Base-by-base conservation (phyloP, 2,329 filamentous ascomycete species). In the Epichloe sylvatica region DNA sequence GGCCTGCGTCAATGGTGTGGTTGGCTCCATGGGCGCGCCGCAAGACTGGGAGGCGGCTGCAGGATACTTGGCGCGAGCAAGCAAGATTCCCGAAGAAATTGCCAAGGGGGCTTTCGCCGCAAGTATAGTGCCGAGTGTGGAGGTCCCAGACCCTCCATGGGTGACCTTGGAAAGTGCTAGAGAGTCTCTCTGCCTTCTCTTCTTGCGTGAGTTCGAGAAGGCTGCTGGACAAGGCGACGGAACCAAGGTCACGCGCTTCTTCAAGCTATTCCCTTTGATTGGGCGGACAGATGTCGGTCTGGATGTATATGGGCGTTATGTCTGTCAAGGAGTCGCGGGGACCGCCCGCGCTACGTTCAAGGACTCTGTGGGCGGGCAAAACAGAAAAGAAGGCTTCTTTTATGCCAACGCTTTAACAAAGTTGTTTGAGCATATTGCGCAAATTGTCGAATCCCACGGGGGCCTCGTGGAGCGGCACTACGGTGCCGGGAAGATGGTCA, bases 1-100 rank as follows among this genome's bases (percentile, higher is more conserved):
- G 69, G 86, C 92, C 8, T 98, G 92, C 64, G 87, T 97, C 36
- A 80, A 96, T 52, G 92, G 92, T 41, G 90, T 97, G 11, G 83
- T 91, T 25, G 92, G 90, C 17, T 94, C 86, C 52, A 98, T 98
- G 92, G 92, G 91, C 35, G 91, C 90, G 4, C 88, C 92, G 40
- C 92, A 98, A 67, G 92, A 98, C 70, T 98, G 92, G 92, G 92
- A 98, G 67, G 92, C 88, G 3, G 92, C 92, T 3, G 92, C 92
- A 2, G 85, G 78, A 44, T 97, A 97, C 65, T 76, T 98, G 51
- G 80, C 85, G 54, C 80, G 91, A 42, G 90, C 92, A 6, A 81
- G 81, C 52, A 81, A 84, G 56, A 81, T 98, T 12, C 90, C 91
- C 0, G 76, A 81, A 46, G 75, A 84, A 1, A 91, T 98, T 46